Percentiles rank a stretch among this genome's conserved stretches.
Conservation (phyloP, 2,329 filamentous ascomycete species). For the Botrytis fabae region DNA sequence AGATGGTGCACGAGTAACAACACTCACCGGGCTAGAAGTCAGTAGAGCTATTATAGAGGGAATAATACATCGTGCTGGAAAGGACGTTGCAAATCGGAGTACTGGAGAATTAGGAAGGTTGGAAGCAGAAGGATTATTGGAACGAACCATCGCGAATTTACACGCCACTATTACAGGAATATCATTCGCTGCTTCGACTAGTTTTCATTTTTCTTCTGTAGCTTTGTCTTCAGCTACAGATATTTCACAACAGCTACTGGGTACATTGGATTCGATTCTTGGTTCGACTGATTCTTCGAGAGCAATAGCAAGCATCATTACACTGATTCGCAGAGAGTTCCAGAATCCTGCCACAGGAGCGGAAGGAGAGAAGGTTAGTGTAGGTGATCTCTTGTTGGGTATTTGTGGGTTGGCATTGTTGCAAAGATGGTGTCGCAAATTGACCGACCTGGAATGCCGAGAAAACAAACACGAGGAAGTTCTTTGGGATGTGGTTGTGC, state of each 20-base stretch:
- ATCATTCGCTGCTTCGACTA: slow-evolving; percentile 61
- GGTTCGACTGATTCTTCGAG: slow-evolving; percentile 69
- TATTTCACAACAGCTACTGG: slow-evolving; percentile 57
- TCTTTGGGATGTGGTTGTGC: slow-evolving; percentile 66
- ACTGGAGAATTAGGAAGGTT: slow-evolving; percentile 47
- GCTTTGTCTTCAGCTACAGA: slow-evolving; percentile 56
- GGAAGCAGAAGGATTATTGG: slow-evolving; percentile 58
- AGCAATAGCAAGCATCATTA: slow-evolving; percentile 66
- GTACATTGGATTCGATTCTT: slow-evolving; percentile 62
- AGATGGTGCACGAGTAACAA: slow-evolving; percentile 43
- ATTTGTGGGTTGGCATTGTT: slow-evolving; percentile 62
- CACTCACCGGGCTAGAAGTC: slow-evolving; percentile 43
- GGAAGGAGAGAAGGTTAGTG: slow-evolving; percentile 59
- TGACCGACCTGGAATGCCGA: slow-evolving; percentile 51
- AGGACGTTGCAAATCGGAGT: slow-evolving; percentile 40
- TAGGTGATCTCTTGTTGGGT: slow-evolving; percentile 61
- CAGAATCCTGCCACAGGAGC: slow-evolving; percentile 61
- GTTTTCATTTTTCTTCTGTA: slow-evolving; percentile 59
- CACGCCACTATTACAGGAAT: slow-evolving; percentile 59
- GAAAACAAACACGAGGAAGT: slow-evolving; percentile 54
- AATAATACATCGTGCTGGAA: slow-evolving; percentile 42
- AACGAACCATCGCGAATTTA: slow-evolving; percentile 56
- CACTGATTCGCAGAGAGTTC: slow-evolving; percentile 63
- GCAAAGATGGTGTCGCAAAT: slow-evolving; percentile 56
- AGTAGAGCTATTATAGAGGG: slow-evolving; percentile 43